Percentiles rank a stretch among this genome's conserved stretches.
These are phyloP conservation scores for Jaltomata sinuosa DNA, from an alignment of 257 asterid species.

Conservation along the genomic window DNA sequence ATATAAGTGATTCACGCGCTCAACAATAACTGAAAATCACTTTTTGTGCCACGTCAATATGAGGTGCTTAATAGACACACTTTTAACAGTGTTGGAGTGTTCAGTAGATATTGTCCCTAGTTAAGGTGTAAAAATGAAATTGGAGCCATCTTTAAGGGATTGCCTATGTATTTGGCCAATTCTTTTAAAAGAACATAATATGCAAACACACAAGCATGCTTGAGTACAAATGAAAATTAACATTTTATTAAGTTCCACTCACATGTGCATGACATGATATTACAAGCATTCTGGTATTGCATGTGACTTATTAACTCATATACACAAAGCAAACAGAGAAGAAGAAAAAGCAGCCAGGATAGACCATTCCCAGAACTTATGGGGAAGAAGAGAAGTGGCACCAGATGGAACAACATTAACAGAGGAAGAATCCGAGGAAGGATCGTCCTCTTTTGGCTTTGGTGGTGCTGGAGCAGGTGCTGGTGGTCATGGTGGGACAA, in stretches of 20 bases:
- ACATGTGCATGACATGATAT: not conserved
- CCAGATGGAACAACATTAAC: constrained; percentile 15
- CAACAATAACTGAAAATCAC: too few species aligned
- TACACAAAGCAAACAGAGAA: not conserved
- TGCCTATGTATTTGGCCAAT: too few species aligned
- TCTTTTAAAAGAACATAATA: too few species aligned
- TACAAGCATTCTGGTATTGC: not conserved
- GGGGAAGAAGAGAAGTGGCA: not conserved
- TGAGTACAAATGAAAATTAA: not conserved
- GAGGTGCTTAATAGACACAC: too few species aligned
- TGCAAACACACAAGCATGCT: not conserved
- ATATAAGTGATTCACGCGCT: too few species aligned
- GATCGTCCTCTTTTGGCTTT: constrained; percentile 12
- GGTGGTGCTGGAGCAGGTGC: constrained; percentile 41
- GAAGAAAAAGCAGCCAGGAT: not conserved
- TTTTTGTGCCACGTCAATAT: too few species aligned
- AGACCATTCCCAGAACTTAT: constrained; percentile 2
- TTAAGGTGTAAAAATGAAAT: too few species aligned
- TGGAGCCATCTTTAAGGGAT: too few species aligned
- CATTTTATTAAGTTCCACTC: not conserved
- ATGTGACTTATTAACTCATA: not conserved
- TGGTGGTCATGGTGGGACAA: constrained; percentile 29
- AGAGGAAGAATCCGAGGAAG: not conserved
- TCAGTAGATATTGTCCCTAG: too few species aligned
- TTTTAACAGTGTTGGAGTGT: too few species aligned